Percentiles rank a stretch among this genome's conserved stretches.
phyloP scores from a whole-genome alignment of 495 filamentous ascomycete species.

The Oidiodendron maius region DNA sequence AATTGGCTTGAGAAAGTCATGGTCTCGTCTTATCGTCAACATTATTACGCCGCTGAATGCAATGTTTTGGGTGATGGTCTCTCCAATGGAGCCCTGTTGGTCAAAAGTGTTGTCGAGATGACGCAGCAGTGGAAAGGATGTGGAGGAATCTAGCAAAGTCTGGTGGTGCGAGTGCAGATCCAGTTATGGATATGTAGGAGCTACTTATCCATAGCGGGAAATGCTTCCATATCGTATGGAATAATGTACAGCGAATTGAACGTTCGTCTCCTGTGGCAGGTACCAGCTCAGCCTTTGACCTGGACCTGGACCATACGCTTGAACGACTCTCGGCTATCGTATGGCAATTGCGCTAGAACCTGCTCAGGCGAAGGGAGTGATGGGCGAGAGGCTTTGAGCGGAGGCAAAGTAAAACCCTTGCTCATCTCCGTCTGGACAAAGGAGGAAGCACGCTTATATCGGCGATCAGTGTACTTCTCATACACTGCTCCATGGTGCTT shows the following conservation, averaged over 20 bases:
- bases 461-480: conserved; percentile 82
- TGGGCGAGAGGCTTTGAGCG: conserved; percentile 7
- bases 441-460: conserved; percentile 74
- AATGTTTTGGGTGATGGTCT: neutral
- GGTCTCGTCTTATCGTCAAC: conserved; percentile 22
- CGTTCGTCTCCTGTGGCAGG: neutral
- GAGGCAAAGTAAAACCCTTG: conserved; percentile 40
- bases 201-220: conserved; percentile 15
- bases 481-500: conserved; percentile 82
- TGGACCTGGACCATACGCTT: conserved; percentile 32
- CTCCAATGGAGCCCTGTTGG: neutral
- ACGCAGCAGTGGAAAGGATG: conserved; percentile 1
- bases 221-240: conserved; percentile 16
- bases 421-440: conserved; percentile 71
- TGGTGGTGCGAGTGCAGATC: conserved; percentile 10
- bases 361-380: conserved; percentile 18
- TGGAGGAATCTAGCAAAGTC: conserved; percentile 7
- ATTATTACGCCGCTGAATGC: conserved; percentile 17
- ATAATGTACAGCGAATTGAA: conserved; percentile 28
- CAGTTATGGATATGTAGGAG: conserved; percentile 15
- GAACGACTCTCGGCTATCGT: conserved; percentile 18
- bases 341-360: conserved; percentile 13
- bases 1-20: conserved; percentile 15
- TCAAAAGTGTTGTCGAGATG: conserved; percentile 1
- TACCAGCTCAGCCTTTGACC: conserved; percentile 23